Percentiles rank a stretch among this genome's conserved stretches.
phyloP scores from a whole-genome alignment of 2,329 filamentous ascomycete genomes.

The Plenodomus tracheiphilus region DNA sequence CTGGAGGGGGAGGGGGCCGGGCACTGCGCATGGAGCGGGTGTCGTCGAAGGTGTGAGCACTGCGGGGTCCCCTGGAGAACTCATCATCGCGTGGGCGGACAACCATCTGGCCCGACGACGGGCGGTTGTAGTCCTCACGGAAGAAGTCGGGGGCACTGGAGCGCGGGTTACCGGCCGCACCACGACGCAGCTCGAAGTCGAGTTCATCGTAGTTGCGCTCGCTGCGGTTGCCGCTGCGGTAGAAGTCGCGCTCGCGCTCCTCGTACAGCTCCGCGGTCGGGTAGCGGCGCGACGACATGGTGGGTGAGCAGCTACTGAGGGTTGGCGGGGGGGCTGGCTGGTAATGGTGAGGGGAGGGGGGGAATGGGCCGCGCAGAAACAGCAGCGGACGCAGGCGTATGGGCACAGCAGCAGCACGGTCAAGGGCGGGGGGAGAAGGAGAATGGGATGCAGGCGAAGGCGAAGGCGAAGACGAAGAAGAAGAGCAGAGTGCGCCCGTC shows the following conservation, averaged over 20 bases:
- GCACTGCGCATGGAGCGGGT: slow-evolving; percentile 40
- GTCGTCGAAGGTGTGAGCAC: slow-evolving; percentile 46
- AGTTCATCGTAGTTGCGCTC: slow-evolving; percentile 54
- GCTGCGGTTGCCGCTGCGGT: slow-evolving; percentile 46
- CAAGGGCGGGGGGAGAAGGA: background rate
- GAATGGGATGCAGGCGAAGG: slow-evolving; percentile 1
- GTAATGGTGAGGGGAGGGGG: slow-evolving; percentile 9
- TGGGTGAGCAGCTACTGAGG: slow-evolving; percentile 17
- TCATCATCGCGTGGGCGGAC: slow-evolving; percentile 49
- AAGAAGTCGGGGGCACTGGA: slow-evolving; percentile 54
- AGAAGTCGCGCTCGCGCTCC: slow-evolving; percentile 55
- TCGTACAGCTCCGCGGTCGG: slow-evolving; percentile 53
- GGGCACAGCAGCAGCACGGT: slow-evolving; percentile 6
- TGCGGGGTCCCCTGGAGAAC: slow-evolving; percentile 39
- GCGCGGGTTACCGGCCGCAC: slow-evolving; percentile 39
- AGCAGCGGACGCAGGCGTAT: slow-evolving; percentile 3
- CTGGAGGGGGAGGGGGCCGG: slow-evolving; percentile 31
- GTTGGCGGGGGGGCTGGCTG: slow-evolving; percentile 8
- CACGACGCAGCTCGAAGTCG: slow-evolving; percentile 51
- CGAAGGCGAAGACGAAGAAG: slow-evolving; percentile 3
- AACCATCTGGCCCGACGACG: slow-evolving; percentile 51
- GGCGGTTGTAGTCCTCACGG: slow-evolving; percentile 54
- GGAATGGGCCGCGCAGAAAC: slow-evolving; percentile 7
- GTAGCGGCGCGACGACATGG: slow-evolving; percentile 48
- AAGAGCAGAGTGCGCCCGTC: slow-evolving; percentile 11